phyloP scores from a whole-genome alignment of 345 rosid species.

The Noccaea bulbosa region DNA sequence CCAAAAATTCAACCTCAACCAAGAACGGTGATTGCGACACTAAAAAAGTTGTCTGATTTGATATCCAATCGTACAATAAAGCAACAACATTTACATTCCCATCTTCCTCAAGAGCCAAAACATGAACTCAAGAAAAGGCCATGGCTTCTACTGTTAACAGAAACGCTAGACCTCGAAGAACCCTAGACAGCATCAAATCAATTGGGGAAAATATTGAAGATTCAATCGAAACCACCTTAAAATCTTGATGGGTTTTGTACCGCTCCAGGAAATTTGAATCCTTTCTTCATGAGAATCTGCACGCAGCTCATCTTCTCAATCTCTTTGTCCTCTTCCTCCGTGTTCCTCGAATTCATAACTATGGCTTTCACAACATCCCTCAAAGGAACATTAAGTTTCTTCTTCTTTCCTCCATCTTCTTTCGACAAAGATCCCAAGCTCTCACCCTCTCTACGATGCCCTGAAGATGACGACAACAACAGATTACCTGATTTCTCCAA shows the following conservation, averaged over 20 bases:
- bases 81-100: slow-evolving; percentile 7
- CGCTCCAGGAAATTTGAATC: slow-evolving; percentile 31
- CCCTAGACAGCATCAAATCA: not conserved
- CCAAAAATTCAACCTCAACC: not conserved
- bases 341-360: slow-evolving; percentile 33
- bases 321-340: slow-evolving; percentile 23
- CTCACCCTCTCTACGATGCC: not conserved
- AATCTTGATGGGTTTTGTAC: not conserved
- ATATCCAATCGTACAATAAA: not conserved
- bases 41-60: not conserved
- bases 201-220: not conserved
- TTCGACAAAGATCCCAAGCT: not conserved
- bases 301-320: slow-evolving; percentile 29
- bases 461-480: not conserved
- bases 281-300: slow-evolving; percentile 21
- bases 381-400: slow-evolving; percentile 36
- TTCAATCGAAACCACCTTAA: slow-evolving; percentile 2
- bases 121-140: not conserved
- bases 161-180: slow-evolving; percentile 20
- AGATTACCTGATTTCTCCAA: slow-evolving; percentile 10
- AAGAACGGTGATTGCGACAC: not conserved
- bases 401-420: slow-evolving; percentile 16
- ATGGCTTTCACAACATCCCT: slow-evolving; percentile 45
- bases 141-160: not conserved
- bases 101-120: not conserved